Conservation (phyloP, 495 filamentous ascomycete genomes). For the Friedmanniomyces simplex region DNA sequence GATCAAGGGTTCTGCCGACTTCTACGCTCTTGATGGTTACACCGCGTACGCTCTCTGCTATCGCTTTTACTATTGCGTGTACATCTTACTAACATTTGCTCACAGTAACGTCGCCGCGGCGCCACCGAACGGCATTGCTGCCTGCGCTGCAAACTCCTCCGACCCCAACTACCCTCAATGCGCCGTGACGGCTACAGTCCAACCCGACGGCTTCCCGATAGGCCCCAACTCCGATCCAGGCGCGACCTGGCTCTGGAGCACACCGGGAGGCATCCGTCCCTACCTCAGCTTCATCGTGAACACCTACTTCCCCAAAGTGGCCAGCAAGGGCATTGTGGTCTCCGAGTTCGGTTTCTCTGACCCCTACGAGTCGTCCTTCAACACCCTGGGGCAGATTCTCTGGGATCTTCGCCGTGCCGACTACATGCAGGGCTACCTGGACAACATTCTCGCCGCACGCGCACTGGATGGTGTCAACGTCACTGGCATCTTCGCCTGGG, state of each 20-base stretch:
- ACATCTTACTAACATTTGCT: neutral
- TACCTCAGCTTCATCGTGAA: constrained; percentile 36
- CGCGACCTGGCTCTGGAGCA: constrained; percentile 34
- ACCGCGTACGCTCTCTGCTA: constrained; percentile 6
- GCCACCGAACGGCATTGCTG: constrained; percentile 23
- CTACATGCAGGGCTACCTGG: constrained; percentile 25
- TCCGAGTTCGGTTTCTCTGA: constrained; percentile 40
- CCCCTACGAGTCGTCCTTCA: constrained; percentile 32
- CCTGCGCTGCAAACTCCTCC: constrained; percentile 23
- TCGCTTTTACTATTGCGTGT: too few relatives aligned
- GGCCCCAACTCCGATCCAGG: constrained; percentile 34
- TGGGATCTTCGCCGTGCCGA: constrained; percentile 21
- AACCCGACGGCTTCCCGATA: constrained; percentile 17
- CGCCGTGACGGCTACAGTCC: constrained; percentile 17
- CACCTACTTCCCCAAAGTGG: constrained; percentile 35
- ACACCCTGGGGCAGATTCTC: constrained; percentile 21
- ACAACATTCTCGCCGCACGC: constrained; percentile 24
- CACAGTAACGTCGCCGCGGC: constrained; percentile 29
- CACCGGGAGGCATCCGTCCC: constrained; percentile 33
- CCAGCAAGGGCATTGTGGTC: constrained; percentile 31
- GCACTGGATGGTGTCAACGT: constrained; percentile 27
- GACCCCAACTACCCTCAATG: constrained; percentile 35
- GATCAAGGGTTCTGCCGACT: constrained; percentile 26
- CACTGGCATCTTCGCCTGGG: constrained; percentile 26
- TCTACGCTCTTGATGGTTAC: constrained; percentile 28